Evolutionary conservation across 2,329 filamentous ascomycete species (phyloP).

Genomic region (Periconia sp.): DNA sequence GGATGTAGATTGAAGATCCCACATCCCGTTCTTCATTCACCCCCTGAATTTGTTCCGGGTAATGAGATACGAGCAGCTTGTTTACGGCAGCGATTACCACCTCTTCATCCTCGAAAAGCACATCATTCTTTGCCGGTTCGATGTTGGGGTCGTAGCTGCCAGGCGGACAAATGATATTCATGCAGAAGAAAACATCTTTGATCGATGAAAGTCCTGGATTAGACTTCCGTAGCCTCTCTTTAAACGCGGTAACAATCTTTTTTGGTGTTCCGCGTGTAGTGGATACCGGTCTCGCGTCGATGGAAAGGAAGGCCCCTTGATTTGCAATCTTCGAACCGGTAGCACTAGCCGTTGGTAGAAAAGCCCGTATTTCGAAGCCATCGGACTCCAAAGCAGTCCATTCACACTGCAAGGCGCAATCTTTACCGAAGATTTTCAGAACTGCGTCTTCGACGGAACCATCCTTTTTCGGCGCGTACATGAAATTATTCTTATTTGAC

Average conservation of each 20-base stretch:
- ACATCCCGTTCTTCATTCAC: too few species aligned
- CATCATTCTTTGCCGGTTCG: conserved; percentile 70
- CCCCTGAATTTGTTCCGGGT: conserved; percentile 18
- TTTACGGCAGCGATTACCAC: conserved; percentile 48
- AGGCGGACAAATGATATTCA: conserved; percentile 64
- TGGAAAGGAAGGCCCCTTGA: conserved; percentile 61
- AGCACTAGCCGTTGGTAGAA: conserved; percentile 58
- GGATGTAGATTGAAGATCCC: too few species aligned
- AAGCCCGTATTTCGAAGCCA: conserved; percentile 57
- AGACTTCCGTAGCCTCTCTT: conserved; percentile 48
- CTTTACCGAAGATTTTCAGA: conserved; percentile 63
- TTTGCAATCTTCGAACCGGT: conserved; percentile 43
- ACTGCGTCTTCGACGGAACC: conserved; percentile 59
- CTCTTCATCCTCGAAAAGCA: conserved; percentile 64
- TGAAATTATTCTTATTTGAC: conserved; percentile 58
- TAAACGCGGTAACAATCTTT: conserved; percentile 59
- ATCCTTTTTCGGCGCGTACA: conserved; percentile 60
- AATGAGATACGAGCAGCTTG: conserved; percentile 47
- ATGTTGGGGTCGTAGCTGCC: conserved; percentile 72
- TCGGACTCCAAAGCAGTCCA: conserved; percentile 39
- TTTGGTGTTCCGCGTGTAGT: conserved; percentile 59
- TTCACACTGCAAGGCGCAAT: conserved; percentile 58
- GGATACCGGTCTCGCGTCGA: conserved; percentile 68
- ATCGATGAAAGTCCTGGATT: conserved; percentile 27
- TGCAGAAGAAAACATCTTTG: conserved; percentile 62